Base-by-base conservation (phyloP, 805 yeast genomes). In the Candida lessepsii region DNA sequence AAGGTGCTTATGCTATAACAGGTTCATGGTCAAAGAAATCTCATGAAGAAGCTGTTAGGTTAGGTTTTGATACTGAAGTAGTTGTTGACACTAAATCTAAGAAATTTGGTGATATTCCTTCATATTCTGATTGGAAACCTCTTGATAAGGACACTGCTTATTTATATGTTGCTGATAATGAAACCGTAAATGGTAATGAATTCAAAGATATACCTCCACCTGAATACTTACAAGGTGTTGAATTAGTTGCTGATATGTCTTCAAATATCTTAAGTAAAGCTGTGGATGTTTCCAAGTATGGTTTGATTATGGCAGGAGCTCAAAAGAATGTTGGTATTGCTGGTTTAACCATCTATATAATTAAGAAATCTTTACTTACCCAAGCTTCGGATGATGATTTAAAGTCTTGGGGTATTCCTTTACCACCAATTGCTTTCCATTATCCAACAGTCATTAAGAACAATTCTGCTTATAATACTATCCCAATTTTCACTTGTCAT, bases 251-350 rank as follows among this genome's bases (percentile, higher is more conserved):
- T 19, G 99, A 93, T 61, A 81, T 91, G 83, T 90, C 97, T 2
- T 90, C 97, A 33, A 88, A 91, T 63, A 83, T 93, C 57, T 71
- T 93, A 50, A 86, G 96, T 16, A 82, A 85, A 50, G 68, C 76
- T 49, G 62, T 93, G 36, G 96, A 91, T 54, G 83, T 93, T 29
- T 69, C 86, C 41, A 82, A 86, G 62, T 91, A 78, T 57, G 98
- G 96, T 37, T 69, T 89, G 19, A 82, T 93, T 46, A 81, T 90
- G 78, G 99, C 96, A 14, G 99, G 99, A 47, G 99, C 98, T 19
- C 99, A 93, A 67, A 93, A 93, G 67, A 93, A 93, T 62, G 88
- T 93, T 57, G 99, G 99, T 40, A 70, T 93, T 57, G 97, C 99
- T 8, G 99, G 99, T 27, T 78, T 93, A 49, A 84, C 97, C 11